Evolutionary conservation across 352 stramenopile species (phyloP).

Genomic region (Hyaloperonospora arabidopsidis): DNA sequence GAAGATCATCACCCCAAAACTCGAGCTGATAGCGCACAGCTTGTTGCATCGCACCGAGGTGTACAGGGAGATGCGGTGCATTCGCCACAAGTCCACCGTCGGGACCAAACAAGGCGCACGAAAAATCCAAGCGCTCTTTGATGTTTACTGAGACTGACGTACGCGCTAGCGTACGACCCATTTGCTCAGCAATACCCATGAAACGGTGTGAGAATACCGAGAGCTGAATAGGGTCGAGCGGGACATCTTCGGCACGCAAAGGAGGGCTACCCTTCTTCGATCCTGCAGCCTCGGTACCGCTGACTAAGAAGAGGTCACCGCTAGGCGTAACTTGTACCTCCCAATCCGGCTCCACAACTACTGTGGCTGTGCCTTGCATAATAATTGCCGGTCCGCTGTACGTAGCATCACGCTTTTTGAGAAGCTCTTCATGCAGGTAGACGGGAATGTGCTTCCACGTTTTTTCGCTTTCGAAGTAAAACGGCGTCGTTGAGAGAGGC

Average conservation of each 20-base stretch:
- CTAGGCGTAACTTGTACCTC: constrained; percentile 86
- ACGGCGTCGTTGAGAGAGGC: constrained; percentile 55
- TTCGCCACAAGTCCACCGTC: constrained; percentile 98
- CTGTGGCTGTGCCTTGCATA: constrained; percentile 96
- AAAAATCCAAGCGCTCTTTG: constrained; percentile 99
- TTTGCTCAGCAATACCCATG: constrained; percentile 99
- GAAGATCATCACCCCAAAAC: constrained; percentile 86
- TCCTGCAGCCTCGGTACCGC: constrained; percentile 31
- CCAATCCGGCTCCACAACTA: constrained; percentile 96
- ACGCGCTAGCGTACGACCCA: constrained; percentile 94
- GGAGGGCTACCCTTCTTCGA: constrained; percentile 9
- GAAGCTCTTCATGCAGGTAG: constrained; percentile 89
- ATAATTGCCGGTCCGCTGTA: constrained; percentile 93
- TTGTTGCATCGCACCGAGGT: constrained; percentile 98
- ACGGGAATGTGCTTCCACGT: constrained; percentile 83
- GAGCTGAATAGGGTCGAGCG: constrained; percentile 93
- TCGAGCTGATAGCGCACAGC: constrained; percentile 93
- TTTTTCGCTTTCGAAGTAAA: constrained; percentile 81
- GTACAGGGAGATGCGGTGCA: constrained; percentile 97
- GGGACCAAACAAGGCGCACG: constrained; percentile 95
- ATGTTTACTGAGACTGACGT: constrained; percentile 99
- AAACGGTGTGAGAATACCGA: constrained; percentile 96
- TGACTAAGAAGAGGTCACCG: constrained; percentile 93
- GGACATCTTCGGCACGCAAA: constrained; percentile 33
- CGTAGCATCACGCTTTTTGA: constrained; percentile 56